These are phyloP conservation scores for Spatholobus suberectus DNA, from an alignment of 306 rosid species.

Conservation along the genomic window DNA sequence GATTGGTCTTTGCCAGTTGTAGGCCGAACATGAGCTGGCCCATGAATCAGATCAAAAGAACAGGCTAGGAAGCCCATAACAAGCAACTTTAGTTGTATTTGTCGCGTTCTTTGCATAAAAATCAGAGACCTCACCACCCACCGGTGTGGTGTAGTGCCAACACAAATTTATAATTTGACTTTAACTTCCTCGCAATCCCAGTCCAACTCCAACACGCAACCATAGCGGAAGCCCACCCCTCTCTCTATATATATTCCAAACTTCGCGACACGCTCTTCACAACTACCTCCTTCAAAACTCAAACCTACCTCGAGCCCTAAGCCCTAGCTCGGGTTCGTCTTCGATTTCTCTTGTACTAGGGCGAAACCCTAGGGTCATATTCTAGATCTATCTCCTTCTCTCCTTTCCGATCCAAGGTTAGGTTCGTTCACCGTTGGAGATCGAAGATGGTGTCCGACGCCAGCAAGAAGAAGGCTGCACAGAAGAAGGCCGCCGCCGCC, in stretches of 20 bases:
- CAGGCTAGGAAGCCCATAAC: background rate
- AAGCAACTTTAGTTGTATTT: background rate
- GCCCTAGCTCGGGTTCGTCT: background rate
- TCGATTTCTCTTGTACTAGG: background rate
- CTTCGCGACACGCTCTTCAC: background rate
- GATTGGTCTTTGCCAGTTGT: too few species aligned
- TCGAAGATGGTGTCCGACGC: conserved; percentile 92
- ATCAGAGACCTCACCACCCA: background rate
- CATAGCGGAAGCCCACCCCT: conserved; percentile 16
- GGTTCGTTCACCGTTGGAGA: background rate
- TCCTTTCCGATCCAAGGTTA: background rate
- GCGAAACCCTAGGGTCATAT: background rate
- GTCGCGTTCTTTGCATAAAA: background rate
- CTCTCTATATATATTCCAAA: background rate
- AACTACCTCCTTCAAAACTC: background rate
- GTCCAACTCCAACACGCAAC: conserved; percentile 8
- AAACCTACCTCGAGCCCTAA: background rate
- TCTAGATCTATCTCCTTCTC: background rate
- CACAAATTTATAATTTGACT: background rate
- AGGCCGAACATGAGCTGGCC: too few species aligned
- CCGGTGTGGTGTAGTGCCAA: background rate
- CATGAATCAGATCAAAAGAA: too few species aligned
- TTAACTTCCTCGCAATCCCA: background rate
- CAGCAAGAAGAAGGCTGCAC: conserved; percentile 94
- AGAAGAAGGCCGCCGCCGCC: conserved; percentile 98